Base-by-base conservation (phyloP, 2,329 filamentous ascomycete genomes). In the Sporothrix inflata region DNA sequence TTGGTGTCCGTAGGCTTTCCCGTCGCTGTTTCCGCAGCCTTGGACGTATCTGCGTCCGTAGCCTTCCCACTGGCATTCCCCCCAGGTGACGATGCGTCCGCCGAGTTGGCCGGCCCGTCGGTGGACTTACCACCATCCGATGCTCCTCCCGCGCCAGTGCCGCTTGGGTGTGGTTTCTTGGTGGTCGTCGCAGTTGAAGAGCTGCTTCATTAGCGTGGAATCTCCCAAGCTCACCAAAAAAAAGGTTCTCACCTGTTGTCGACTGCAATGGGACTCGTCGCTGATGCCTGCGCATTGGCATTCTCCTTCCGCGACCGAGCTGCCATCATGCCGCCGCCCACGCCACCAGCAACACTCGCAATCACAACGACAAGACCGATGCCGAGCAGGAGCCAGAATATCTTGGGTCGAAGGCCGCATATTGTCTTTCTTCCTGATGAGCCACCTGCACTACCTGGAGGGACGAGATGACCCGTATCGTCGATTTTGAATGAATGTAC, bases 321-420 rank as follows among this genome's bases (percentile, higher is more conserved):
- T 0, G 75, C 72, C 19, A 70, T 67, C n/a, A 74, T 49, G 2
- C 73, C 71, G 7, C 74, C 77, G 3, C 75, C 78, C 0, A 79
- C 75, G 14, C 76, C 76, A 9, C 76, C 78, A 1, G 76, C 78
- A 8, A 79, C 71, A 11, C 74, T 74, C 0, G 74, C 77, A 1
- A 73, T 75, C 4, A 78, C 24, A 12, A 78, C 57, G 8, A 76
- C 63, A n/a, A 77, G 19, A 3, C 40, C 71, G 14, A 75, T 38
- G 9, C 73, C 66, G 2, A 74, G 45, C 0, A 76, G 30, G 11
- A 78, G 72, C 67, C 76, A 73, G 57, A 78, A 78, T 12, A 73
- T 12, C 34, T 72, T 73, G n/a, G 72, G 74, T 27, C 71, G 72
- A 5, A 78, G 14, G 0, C 77, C 77, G 38, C 74, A 78, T 49